Evolutionary conservation across 805 yeast genomes (phyloP).

Genomic region (Lachancea sp.): DNA sequence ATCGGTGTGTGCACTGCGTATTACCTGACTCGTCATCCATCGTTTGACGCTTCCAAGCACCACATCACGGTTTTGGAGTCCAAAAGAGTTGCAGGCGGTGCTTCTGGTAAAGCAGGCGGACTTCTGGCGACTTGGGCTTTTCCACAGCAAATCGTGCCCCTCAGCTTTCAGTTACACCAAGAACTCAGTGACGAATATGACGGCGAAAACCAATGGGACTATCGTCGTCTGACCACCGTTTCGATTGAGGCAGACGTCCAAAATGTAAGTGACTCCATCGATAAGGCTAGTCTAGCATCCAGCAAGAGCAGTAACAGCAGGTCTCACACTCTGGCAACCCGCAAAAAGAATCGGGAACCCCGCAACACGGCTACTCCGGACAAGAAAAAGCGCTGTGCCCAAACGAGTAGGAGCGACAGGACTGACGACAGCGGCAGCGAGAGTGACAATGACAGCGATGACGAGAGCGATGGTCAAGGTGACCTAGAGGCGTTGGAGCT

Average conservation of each 20-base stretch:
- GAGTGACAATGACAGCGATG: constrained; percentile 3
- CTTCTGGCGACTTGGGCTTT: constrained; percentile 93
- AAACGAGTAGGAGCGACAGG: constrained; percentile 2
- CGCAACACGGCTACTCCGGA: constrained; percentile 9
- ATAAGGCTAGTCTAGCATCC: constrained; percentile 17
- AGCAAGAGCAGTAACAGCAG: constrained; percentile 5
- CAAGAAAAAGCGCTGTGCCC: constrained; percentile 10
- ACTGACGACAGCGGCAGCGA: not conserved
- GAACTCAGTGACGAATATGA: constrained; percentile 69
- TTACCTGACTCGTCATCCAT: constrained; percentile 76
- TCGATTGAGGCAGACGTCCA: constrained; percentile 77
- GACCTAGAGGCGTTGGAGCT: not conserved
- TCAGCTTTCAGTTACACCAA: constrained; percentile 80
- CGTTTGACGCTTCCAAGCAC: constrained; percentile 62
- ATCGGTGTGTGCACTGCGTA: constrained; percentile 95
- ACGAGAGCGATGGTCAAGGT: constrained; percentile 5
- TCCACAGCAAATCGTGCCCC: constrained; percentile 88
- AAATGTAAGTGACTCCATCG: constrained; percentile 17
- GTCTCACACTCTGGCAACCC: constrained; percentile 3
- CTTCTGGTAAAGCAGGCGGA: constrained; percentile 97
- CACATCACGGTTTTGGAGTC: constrained; percentile 84
- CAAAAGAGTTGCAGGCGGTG: constrained; percentile 93
- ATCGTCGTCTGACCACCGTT: constrained; percentile 79
- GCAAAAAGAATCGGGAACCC: constrained; percentile 6
- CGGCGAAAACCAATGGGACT: constrained; percentile 92